phyloP scores from a whole-genome alignment of 139 green algal species.

The Zygnema cylindricum region DNA sequence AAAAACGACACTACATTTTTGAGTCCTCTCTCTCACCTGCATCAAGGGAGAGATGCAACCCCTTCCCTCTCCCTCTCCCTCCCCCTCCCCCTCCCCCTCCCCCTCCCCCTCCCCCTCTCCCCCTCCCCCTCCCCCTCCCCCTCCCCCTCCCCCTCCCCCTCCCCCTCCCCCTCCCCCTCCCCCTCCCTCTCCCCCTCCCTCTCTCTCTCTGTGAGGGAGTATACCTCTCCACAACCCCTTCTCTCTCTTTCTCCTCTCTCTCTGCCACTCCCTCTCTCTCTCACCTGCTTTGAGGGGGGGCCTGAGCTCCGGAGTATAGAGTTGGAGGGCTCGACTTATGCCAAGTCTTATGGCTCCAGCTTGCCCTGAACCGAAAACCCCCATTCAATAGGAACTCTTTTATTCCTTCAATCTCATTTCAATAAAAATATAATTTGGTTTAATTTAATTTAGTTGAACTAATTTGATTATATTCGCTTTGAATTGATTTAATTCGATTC shows the following conservation, averaged over 20 bases:
- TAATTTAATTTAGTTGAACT: background rate
- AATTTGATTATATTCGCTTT: too few relatives aligned
- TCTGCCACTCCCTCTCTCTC: too few relatives aligned
- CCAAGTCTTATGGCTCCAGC: slow-evolving; percentile 79
- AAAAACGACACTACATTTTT: background rate
- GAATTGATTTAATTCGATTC: too few relatives aligned
- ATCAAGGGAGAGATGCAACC: background rate
- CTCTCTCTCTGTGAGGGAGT: background rate
- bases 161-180: too few relatives aligned
- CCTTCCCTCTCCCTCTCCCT: too few relatives aligned
- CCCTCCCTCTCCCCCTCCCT: too few relatives aligned
- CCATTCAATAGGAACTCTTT: background rate
- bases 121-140: too few relatives aligned
- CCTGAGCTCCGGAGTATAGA: slow-evolving; percentile 74
- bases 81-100: too few relatives aligned
- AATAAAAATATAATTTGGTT: background rate
- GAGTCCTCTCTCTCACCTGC: background rate
- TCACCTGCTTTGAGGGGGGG: slow-evolving; percentile 67
- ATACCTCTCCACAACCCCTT: background rate
- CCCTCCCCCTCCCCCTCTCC: too few relatives aligned
- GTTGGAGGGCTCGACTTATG: slow-evolving; percentile 79
- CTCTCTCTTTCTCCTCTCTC: background rate
- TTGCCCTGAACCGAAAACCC: slow-evolving; percentile 43
- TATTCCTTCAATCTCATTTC: background rate
- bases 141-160: too few relatives aligned